These are phyloP conservation scores for Aphanomyces astaci DNA, from an alignment of 352 stramenopile genomes.

Conservation along the genomic window DNA sequence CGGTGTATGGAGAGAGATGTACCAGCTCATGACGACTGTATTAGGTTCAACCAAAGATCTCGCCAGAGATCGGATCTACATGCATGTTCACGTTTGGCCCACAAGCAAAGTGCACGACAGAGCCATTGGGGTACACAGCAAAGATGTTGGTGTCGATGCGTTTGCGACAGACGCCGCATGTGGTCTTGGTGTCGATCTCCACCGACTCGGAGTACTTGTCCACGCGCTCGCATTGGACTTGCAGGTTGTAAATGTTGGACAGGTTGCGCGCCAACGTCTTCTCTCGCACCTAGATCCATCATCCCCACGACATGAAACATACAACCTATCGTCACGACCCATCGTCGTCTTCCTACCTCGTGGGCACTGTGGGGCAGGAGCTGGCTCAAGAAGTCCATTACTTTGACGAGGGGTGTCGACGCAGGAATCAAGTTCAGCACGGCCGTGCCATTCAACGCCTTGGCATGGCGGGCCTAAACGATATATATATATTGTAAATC, in stretches of 20 bases:
- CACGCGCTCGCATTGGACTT: constrained; percentile 81
- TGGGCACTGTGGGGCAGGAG: constrained; percentile 69
- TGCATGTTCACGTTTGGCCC: constrained; percentile 70
- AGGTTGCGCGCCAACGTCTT: constrained; percentile 70
- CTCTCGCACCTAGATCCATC: constrained; percentile 46
- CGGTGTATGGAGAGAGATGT: no score
- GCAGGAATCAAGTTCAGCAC: constrained; percentile 60
- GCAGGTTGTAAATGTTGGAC: constrained; percentile 85
- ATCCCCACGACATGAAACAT: no score
- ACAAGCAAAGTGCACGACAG: constrained; percentile 85
- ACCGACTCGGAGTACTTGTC: constrained; percentile 68
- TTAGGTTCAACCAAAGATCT: constrained; percentile 49
- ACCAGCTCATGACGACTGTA: neutral
- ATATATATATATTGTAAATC: no score
- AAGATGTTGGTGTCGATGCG: constrained; percentile 85
- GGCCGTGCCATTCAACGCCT: constrained; percentile 59
- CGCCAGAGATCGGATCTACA: constrained; percentile 68
- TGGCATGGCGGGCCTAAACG: constrained; percentile 64
- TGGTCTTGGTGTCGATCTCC: constrained; percentile 73
- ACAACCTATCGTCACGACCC: no score
- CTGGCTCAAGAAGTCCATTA: constrained; percentile 79
- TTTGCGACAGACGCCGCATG: constrained; percentile 77
- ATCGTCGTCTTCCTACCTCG: no score
- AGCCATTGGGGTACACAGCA: constrained; percentile 76
- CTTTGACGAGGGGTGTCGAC: constrained; percentile 65